These are phyloP conservation scores for Verticillium zaregamsianum DNA, from an alignment of 2,329 filamentous ascomycete species.

Conservation along the genomic window DNA sequence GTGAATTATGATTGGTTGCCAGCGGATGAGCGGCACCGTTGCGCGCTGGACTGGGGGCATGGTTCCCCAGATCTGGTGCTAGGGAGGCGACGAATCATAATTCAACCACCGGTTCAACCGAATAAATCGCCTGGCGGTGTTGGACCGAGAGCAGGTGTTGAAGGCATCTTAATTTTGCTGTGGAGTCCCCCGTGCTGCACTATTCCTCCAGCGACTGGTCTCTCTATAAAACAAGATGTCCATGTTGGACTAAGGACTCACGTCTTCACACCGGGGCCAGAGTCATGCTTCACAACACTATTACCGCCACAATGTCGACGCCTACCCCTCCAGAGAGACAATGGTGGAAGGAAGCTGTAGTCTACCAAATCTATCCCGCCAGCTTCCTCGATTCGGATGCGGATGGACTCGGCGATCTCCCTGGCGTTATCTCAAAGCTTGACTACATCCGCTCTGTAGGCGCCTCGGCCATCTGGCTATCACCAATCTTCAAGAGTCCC, in stretches of 20 bases:
- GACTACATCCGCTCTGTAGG: conserved; percentile 20
- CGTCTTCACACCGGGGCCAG: neutral
- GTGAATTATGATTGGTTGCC: no score
- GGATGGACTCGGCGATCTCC: conserved; percentile 18
- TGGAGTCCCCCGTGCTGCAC: no score
- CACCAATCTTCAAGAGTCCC: conserved; percentile 31
- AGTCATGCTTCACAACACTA: neutral
- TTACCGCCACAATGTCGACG: neutral
- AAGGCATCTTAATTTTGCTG: no score
- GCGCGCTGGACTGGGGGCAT: no score
- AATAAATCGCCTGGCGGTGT: no score
- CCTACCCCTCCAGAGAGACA: conserved; percentile 2
- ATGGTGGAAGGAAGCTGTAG: conserved; percentile 52
- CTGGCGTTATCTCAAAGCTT: conserved; percentile 19
- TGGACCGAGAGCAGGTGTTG: no score
- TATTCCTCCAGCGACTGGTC: no score
- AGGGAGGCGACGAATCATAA: conserved; percentile 2
- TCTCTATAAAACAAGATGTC: no score
- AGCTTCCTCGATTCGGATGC: conserved; percentile 17
- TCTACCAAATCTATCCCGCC: conserved; percentile 53
- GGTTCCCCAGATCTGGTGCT: no score
- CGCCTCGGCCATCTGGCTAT: conserved; percentile 17
- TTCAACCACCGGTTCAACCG: conserved; percentile 4
- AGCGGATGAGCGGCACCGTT: no score
- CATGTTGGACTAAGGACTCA: no score